Conservation (phyloP, 208 protist species). For the Lotmaria passim region DNA sequence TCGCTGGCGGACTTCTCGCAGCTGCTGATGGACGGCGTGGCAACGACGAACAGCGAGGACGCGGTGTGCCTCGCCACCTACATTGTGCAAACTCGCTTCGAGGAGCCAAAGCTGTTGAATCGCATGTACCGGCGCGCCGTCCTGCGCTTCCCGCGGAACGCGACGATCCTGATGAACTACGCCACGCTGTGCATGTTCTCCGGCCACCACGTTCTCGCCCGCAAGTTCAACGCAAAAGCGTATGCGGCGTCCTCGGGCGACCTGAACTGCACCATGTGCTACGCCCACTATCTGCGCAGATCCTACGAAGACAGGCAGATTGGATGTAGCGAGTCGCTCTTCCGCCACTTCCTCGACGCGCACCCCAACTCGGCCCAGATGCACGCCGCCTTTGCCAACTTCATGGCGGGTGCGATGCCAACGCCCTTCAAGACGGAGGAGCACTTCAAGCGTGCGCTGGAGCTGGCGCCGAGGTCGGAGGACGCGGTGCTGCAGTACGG, state of each 20-base stretch:
- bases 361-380: constrained; percentile 37
- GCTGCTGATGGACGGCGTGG: constrained; percentile 60
- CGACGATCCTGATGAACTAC: constrained; percentile 80
- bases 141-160: constrained; percentile 54
- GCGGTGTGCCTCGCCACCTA: constrained; percentile 73
- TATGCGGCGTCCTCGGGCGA: constrained; percentile 64
- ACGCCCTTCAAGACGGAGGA: constrained; percentile 58
- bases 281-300: constrained; percentile 69
- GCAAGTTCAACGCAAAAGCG: constrained; percentile 73
- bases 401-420: constrained; percentile 61
- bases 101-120: constrained; percentile 65
- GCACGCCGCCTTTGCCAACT: constrained; percentile 68
- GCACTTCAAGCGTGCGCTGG: constrained; percentile 66
- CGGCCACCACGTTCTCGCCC: constrained; percentile 50
- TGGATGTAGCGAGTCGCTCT: constrained; percentile 51
- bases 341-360: constrained; percentile 51
- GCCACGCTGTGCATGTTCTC: constrained; percentile 75
- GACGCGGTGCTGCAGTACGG: constrained; percentile 61
- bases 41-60: constrained; percentile 55
- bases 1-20: constrained; percentile 34
- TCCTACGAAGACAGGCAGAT: constrained; percentile 51
- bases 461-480: constrained; percentile 50
- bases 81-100: constrained; percentile 68
- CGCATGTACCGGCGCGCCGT: constrained; percentile 65
- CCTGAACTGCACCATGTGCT: constrained; percentile 64